Conservation (phyloP, 2,329 filamentous ascomycete species). For the Ramichloridium luteum region DNA sequence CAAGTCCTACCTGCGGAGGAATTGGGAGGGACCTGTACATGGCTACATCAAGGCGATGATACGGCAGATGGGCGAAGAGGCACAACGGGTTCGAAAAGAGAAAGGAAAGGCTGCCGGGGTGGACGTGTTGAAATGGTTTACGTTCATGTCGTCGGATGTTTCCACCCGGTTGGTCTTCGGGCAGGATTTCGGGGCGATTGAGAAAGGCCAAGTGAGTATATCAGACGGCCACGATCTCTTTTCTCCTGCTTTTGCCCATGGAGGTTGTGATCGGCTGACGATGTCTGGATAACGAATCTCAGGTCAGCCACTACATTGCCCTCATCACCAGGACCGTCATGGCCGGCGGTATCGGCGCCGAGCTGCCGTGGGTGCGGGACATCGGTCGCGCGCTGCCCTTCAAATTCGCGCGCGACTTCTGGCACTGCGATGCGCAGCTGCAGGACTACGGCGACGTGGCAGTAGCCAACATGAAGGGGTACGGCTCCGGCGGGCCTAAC, state of each 20-base stretch:
- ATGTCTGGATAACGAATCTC: too few species aligned
- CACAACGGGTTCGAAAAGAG: too few species aligned
- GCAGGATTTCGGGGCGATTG: conserved; percentile 28
- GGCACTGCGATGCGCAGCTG: conserved; percentile 13
- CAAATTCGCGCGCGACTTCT: conserved; percentile 11
- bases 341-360: conserved; percentile 22
- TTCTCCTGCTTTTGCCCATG: too few species aligned
- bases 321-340: conserved; percentile 20
- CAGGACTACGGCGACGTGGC: conserved; percentile 15
- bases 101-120: conserved; percentile 20
- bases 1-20: conserved; percentile 23
- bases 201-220: conserved; percentile 25
- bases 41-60: conserved; percentile 25
- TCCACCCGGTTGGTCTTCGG: conserved; percentile 29
- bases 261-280: too few species aligned
- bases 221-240: too few species aligned
- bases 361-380: conserved; percentile 20
- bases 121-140: conserved; percentile 32
- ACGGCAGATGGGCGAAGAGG: conserved; percentile 20
- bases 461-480: conserved; percentile 16
- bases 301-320: conserved; percentile 21
- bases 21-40: conserved; percentile 27
- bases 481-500: conserved; percentile 10
- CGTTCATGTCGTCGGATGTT: conserved; percentile 30
- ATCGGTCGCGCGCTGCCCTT: conserved; percentile 17